Base-by-base conservation (phyloP, 2,329 filamentous ascomycete species). In the Dothistroma septosporum region DNA sequence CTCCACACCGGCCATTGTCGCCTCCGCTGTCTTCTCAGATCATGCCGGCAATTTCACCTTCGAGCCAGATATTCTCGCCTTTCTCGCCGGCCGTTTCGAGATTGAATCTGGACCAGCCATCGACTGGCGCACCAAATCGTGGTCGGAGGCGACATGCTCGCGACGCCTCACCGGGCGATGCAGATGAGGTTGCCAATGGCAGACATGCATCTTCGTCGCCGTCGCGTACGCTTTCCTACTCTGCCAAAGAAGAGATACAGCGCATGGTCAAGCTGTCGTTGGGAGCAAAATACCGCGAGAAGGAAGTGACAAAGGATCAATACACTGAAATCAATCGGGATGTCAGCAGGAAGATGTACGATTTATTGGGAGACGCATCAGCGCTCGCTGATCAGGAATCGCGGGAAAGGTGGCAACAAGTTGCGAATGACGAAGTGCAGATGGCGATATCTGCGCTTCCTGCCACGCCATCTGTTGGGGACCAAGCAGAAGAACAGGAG, bases 251-350 rank as follows among this genome's bases (percentile, higher is more conserved):
- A 67, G 91, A 87, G 71, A 89, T 99, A 65, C 93, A 92, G 73
- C 87, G 87, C 68, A 91, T 97, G 76, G 94, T 97, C 68, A 90
- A 91, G 65, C 80, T 83, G 47, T 91, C 90, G 6, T 80, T 99
- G 48, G 90, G 90, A 68, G 91, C 92, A 33, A 85, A 91, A 66
- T 97, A 93, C 80, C 84, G 87, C 64, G 88, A 88, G 47, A 87
- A 89, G 68, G 85, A 88, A 64, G 83, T 97, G 63, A 91, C 87
- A 19, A 90, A 92, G 67, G 90, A 96, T 61, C 89, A 97, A 75
- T 99, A 96, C 74, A 93, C 91, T 2, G 86, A 86, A 59, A 96
- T 97, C 76, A 97, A 97, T 73, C 87, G 92, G 64, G 88, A 89
- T 62, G 87, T 97, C 35, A 97, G 91, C 47, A 88, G 91, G 60